phyloP scores from a whole-genome alignment of 2,329 filamentous ascomycete genomes.

The Aspergillus transmontanensis region DNA sequence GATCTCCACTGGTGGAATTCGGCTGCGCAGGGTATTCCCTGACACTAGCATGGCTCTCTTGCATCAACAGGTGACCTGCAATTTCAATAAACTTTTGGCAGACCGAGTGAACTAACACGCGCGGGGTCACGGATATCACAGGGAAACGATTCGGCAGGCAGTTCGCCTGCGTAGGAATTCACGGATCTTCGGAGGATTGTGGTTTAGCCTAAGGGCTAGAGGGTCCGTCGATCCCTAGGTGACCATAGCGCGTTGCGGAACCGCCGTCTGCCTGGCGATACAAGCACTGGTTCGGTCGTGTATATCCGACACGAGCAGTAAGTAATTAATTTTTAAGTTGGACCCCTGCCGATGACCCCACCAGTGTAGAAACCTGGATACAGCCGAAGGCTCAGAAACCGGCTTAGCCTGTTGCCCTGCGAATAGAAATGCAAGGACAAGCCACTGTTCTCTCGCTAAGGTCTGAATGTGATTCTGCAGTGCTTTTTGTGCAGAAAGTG shows the following conservation, averaged over 20 bases:
- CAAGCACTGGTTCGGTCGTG: background rate
- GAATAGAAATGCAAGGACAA: conserved; percentile 3
- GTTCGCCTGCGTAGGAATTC: background rate
- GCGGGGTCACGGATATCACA: background rate
- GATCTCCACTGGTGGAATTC: background rate
- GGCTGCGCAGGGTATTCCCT: background rate
- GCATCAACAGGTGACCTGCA: background rate
- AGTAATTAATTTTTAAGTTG: conserved; percentile 9
- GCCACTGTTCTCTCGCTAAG: conserved; percentile 1
- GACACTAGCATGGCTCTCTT: background rate
- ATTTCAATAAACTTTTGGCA: conserved; percentile 2
- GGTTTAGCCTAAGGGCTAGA: background rate
- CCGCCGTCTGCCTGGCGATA: background rate
- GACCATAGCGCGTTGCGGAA: conserved; percentile 1
- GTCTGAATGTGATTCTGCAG: conserved; percentile 4
- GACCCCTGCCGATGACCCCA: conserved; percentile 11
- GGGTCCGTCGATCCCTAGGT: background rate
- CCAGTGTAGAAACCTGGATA: background rate
- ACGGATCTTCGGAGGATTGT: background rate
- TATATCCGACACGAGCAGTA: background rate
- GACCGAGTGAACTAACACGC: background rate
- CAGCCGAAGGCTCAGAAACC: background rate
- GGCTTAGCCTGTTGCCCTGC: conserved; percentile 7
- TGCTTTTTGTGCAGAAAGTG: background rate
- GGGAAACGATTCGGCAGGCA: background rate